phyloP scores from a whole-genome alignment of 768 basidiomycete genomes.

The Crepidotus variabilis region DNA sequence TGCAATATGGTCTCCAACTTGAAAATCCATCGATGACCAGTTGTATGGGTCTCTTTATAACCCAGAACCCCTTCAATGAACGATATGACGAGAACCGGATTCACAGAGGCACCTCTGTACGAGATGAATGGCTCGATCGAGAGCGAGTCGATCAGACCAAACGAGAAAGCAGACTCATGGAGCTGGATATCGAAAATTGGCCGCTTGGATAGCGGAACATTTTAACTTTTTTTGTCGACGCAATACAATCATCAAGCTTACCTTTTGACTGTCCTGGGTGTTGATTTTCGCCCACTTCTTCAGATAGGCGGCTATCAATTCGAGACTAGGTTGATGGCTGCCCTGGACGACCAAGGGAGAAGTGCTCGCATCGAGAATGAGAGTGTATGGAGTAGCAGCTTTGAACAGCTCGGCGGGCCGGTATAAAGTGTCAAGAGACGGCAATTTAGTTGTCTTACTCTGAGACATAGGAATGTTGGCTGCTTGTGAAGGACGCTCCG shows the following conservation, averaged over 20 bases:
- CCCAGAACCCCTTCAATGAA: constrained; percentile 37
- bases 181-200: constrained; percentile 27
- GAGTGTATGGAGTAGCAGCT: constrained; percentile 24
- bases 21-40: constrained; percentile 26
- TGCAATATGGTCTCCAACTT: constrained; percentile 22
- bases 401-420: constrained; percentile 32
- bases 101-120: constrained; percentile 14
- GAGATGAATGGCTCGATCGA: constrained; percentile 23
- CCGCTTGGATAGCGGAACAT: constrained; percentile 16
- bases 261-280: constrained; percentile 24
- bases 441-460: constrained; percentile 17
- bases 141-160: constrained; percentile 30
- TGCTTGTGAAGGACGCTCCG: background rate
- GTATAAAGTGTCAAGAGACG: constrained; percentile 22
- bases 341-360: constrained; percentile 27
- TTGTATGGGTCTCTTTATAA: constrained; percentile 31
- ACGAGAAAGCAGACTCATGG: constrained; percentile 30
- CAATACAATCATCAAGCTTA: constrained; percentile 8
- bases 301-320: constrained; percentile 30
- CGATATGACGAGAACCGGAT: constrained; percentile 31
- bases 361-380: constrained; percentile 28
- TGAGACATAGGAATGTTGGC: background rate
- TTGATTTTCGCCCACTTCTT: constrained; percentile 32
- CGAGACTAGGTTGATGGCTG: constrained; percentile 35
- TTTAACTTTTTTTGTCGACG: too few species aligned